Conservation (phyloP, 345 rosid species). For the Citrus glauca region DNA sequence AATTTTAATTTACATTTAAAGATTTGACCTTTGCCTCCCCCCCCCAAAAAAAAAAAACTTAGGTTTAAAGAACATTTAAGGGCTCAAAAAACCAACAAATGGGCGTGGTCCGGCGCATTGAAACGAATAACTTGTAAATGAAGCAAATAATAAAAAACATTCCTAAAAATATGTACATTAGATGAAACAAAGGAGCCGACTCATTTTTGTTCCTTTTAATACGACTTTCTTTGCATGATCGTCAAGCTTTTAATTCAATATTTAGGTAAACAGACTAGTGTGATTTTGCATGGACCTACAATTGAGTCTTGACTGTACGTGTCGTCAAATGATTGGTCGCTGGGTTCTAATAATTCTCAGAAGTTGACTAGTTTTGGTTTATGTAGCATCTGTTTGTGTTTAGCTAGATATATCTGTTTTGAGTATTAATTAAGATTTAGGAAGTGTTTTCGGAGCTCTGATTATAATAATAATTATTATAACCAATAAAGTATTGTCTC, state of each 20-base stretch:
- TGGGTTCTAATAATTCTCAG: conserved; percentile 8
- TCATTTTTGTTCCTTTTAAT: neutral
- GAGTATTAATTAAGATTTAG: neutral
- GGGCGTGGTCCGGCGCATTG: conserved; percentile 11
- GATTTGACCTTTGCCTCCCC: neutral
- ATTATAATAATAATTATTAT: too few species aligned
- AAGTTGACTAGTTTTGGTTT: conserved; percentile 28
- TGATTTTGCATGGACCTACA: neutral
- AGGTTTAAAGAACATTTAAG: neutral
- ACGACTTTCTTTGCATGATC: too few species aligned
- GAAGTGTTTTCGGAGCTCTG: too few species aligned
- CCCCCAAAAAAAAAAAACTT: neutral
- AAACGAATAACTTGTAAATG: neutral
- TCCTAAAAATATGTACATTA: neutral
- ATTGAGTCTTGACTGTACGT: neutral
- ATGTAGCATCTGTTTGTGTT: conserved; percentile 17
- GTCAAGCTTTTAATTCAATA: neutral
- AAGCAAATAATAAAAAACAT: conserved; percentile 3
- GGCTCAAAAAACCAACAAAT: neutral
- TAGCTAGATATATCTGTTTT: neutral
- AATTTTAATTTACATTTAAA: neutral
- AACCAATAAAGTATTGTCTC: too few species aligned
- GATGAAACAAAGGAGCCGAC: conserved; percentile 52
- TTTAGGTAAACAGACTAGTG: neutral
- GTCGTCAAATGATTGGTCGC: conserved; percentile 28